Evolutionary conservation across 306 rosid species (phyloP), one percentile per base, ranked within the genome.

Genomic region (Sicyos baderoa): DNA sequence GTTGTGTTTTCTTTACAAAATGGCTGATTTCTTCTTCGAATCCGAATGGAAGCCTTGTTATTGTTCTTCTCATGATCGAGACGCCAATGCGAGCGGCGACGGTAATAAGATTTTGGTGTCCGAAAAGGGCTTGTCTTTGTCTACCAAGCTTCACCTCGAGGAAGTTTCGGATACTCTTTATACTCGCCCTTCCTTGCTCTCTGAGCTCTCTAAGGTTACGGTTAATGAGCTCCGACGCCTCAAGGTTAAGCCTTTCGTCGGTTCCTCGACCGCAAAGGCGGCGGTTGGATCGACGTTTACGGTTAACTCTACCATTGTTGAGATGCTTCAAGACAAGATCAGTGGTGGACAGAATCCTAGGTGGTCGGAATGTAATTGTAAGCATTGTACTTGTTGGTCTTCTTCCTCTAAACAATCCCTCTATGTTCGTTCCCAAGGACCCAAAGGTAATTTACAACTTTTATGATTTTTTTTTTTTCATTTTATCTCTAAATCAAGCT

Each of bases 361-460:
- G 25, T 94, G 99, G 99, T 94, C 99, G 0, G 99, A 94, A 47
- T 94, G 99, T 64, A 88, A 86, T 67, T 94, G 99, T 68, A 70
- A 82, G 58, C 53, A 81, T 7, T 94, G 99, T 70, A 81, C 78
- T 6, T 60, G 79, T 76, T 90, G 96, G 91, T 81, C 79, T 59
- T 81, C 89, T 1, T 78, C 89, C 52, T 9, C 71, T 73, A 81
- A 84, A 68, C 61, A 78, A 42, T 72, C 84, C 0, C 99, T 94
- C 68, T 90, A 51, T 57, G 99, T 94, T 8, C 77, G 78, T 9
- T 49, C 91, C 0, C 81, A 85, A 66, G 86, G 76, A 29, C 89
- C 88, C 2, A 29, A 52, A 82, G 90, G 97, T 84, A 84, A 47
- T 47, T 14, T 40, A 35, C 42, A 35, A 35, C 42, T 35, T 35